Conservation (phyloP, 768 basidiomycete genomes). For the Termitomyces sp. region DNA sequence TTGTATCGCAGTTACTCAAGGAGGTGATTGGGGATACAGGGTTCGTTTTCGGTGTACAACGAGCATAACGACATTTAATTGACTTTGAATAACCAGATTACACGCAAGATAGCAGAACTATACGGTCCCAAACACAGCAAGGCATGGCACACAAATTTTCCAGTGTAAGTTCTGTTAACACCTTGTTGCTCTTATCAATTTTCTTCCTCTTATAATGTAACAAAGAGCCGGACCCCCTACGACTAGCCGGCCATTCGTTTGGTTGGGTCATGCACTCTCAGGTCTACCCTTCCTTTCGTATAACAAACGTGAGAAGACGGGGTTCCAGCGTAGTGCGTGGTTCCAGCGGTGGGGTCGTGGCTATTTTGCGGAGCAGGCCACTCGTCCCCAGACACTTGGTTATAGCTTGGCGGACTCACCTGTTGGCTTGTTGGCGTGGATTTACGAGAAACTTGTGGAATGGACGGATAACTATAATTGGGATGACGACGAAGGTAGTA, state of each 20-base stretch:
- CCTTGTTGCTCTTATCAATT: neutral
- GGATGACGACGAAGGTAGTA: slow-evolving; percentile 49
- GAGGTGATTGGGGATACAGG: slow-evolving; percentile 41
- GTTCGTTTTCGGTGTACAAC: slow-evolving; percentile 18
- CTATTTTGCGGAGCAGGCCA: slow-evolving; percentile 36
- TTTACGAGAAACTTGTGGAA: slow-evolving; percentile 13
- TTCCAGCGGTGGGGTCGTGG: slow-evolving; percentile 26
- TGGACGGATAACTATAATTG: slow-evolving; percentile 43
- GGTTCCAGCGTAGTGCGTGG: slow-evolving; percentile 21
- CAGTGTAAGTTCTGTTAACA: slow-evolving; percentile 20
- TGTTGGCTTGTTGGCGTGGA: slow-evolving; percentile 46
- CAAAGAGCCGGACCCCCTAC: neutral
- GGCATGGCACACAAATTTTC: slow-evolving; percentile 48
- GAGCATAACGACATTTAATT: neutral
- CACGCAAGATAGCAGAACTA: slow-evolving; percentile 19
- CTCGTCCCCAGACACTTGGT: slow-evolving; percentile 48
- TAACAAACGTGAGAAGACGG: slow-evolving; percentile 27
- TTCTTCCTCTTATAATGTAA: slow-evolving; percentile 8
- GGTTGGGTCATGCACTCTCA: neutral
- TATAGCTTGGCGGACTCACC: slow-evolving; percentile 56
- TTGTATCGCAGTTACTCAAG: slow-evolving; percentile 33
- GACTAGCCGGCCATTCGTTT: neutral
- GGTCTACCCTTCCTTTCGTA: slow-evolving; percentile 12
- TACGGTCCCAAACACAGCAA: slow-evolving; percentile 37
- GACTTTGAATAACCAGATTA: slow-evolving; percentile 14